These are phyloP conservation scores for Cerrena zonata DNA, from an alignment of 1,284 basidiomycete genomes.

Conservation along the genomic window DNA sequence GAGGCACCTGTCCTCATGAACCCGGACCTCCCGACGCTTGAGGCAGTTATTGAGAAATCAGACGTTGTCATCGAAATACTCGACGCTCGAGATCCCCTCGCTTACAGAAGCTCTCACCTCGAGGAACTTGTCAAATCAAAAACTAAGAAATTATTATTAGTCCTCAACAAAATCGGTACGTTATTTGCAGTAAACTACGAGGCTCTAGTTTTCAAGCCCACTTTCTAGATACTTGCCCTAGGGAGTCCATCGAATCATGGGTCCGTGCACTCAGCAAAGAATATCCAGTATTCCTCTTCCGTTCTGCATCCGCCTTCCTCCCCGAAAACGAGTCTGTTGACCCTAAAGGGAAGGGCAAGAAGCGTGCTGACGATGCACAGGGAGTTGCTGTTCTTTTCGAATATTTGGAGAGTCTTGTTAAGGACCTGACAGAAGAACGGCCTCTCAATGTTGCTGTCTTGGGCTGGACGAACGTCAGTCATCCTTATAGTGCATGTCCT, in stretches of 20 bases:
- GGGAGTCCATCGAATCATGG: constrained; percentile 79
- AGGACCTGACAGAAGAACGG: constrained; percentile 39
- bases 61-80: constrained; percentile 83
- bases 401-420: constrained; percentile 22
- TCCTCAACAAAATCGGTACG: constrained; percentile 85
- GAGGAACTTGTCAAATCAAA: constrained; percentile 52
- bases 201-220: constrained; percentile 6
- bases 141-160: constrained; percentile 55
- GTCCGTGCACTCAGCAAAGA: constrained; percentile 59
- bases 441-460: constrained; percentile 66
- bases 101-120: constrained; percentile 60
- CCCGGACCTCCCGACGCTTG: constrained; percentile 60
- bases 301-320: constrained; percentile 66
- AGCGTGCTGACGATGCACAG: constrained; percentile 46
- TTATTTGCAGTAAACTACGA: constrained; percentile 13
- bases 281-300: constrained; percentile 77
- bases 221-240: constrained; percentile 73
- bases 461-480: constrained; percentile 68
- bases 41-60: constrained; percentile 72
- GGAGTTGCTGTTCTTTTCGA: constrained; percentile 47
- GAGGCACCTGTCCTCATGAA: constrained; percentile 60
- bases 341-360: constrained; percentile 41
- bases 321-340: constrained; percentile 33
- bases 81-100: constrained; percentile 79
- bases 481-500: too few species aligned